Evolutionary conservation across 805 yeast genomes (phyloP).

Genomic region (Candida germanica): DNA sequence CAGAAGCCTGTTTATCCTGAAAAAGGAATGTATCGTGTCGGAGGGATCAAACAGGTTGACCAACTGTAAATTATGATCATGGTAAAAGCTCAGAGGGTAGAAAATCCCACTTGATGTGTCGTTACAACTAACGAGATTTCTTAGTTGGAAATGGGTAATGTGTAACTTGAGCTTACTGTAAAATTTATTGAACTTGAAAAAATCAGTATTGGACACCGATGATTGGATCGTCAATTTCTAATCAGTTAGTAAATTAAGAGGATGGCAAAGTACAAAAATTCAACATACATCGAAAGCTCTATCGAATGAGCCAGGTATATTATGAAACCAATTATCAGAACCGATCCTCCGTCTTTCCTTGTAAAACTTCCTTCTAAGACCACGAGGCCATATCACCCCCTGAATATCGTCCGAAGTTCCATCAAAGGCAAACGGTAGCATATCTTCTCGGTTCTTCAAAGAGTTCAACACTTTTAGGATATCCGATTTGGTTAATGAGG

Average conservation of each 20-base stretch:
- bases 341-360: slow-evolving; percentile 35
- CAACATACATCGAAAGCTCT: slow-evolving; percentile 32
- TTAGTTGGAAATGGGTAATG: slow-evolving; percentile 55
- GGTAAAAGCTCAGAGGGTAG: slow-evolving; percentile 35
- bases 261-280: not conserved
- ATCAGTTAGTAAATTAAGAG: slow-evolving; percentile 2
- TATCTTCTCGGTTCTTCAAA: slow-evolving; percentile 34
- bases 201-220: slow-evolving; percentile 25
- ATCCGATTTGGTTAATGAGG: slow-evolving; percentile 32
- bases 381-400: slow-evolving; percentile 36
- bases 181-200: slow-evolving; percentile 37
- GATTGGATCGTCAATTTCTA: slow-evolving; percentile 19
- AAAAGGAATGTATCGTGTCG: slow-evolving; percentile 29
- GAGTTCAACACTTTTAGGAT: slow-evolving; percentile 34
- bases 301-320: slow-evolving; percentile 33
- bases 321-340: slow-evolving; percentile 35
- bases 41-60: slow-evolving; percentile 22
- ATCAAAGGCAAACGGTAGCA: slow-evolving; percentile 26
- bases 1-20: slow-evolving; percentile 34
- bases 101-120: slow-evolving; percentile 33
- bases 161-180: slow-evolving; percentile 45
- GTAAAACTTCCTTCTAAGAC: slow-evolving; percentile 28
- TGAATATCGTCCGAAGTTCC: slow-evolving; percentile 24
- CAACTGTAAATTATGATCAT: slow-evolving; percentile 26
- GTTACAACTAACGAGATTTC: slow-evolving; percentile 46